Base-by-base conservation (phyloP, 768 basidiomycete genomes). In the Phallus indusiatus region DNA sequence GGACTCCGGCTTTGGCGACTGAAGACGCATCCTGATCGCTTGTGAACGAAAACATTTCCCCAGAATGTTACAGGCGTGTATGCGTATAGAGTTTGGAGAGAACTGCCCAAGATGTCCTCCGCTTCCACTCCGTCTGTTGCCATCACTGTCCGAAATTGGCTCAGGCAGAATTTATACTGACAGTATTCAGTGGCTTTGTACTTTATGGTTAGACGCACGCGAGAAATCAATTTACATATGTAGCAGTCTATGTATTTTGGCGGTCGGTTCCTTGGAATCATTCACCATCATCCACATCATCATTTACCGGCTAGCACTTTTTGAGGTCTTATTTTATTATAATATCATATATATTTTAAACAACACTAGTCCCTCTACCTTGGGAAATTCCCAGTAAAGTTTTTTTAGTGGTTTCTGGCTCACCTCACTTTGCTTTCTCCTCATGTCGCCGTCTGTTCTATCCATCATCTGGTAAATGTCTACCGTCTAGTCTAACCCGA, bases 101-200 rank as follows among this genome's bases (percentile, higher is more conserved):
- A 83, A 54, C 78, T 76, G 20, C 77, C 81, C n/a, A 90, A 73
- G 35, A 90, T 77, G 47, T 90, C 88, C 67, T 86, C 84, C 50
- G 20, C 21, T 51, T 22, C 28, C 50, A 18, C n/a, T n/a, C n/a
- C 47, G n/a, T n/a, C 56, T 57, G 56, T 24, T 35, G 56, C 33
- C 9, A 10, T 20, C 56, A 53, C 24, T 10, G 11, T n/a, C 51
- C 20, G n/a, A 17, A 24, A 12, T 24, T 53, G 2, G 28, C 28
- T 2, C 28, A 7, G 28, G 28, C 28, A 7, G 28, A 28, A 28
- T 28, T 28, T 28, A 28, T 28, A 28, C 7, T 3, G 4, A 3
- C 28, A 28, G 28, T 28, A 7, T 28, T 28, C 28, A 28, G 28
- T 28, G 2, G 7, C 28, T 28, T 3, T 2, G 2, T 28, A 28